Conservation (phyloP, 2,329 filamentous ascomycete genomes). For the Colletotrichum camelliae region DNA sequence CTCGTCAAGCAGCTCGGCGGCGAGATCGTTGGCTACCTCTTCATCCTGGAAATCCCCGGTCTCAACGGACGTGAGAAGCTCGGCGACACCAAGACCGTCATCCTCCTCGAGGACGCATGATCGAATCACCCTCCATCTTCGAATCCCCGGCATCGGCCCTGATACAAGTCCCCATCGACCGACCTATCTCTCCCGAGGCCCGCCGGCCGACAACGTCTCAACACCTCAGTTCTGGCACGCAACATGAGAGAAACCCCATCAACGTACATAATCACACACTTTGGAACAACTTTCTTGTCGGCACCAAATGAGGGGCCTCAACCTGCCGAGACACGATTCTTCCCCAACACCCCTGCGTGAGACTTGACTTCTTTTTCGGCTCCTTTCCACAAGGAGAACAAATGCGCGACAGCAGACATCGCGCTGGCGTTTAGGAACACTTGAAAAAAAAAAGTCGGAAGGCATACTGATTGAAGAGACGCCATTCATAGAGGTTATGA, state of each 20-base stretch:
- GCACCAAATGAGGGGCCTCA: not conserved
- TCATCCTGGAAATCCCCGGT: slow-evolving; percentile 94
- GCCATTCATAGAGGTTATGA: slow-evolving; percentile 1
- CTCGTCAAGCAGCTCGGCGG: slow-evolving; percentile 88
- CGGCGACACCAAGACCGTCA: slow-evolving; percentile 76
- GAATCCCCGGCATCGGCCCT: not conserved
- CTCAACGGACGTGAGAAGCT: slow-evolving; percentile 93
- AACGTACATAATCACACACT: not conserved
- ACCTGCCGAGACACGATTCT: not conserved
- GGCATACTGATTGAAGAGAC: slow-evolving; percentile 11
- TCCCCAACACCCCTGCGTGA: not conserved
- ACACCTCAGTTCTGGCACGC: not conserved
- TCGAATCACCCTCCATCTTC: not conserved
- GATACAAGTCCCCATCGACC: not conserved
- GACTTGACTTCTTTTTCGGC: not conserved
- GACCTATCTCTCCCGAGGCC: not conserved
- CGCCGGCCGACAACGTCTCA: not conserved
- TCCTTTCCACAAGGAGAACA: not conserved
- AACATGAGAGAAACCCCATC: not conserved
- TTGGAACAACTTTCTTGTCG: not conserved
- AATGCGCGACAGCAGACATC: not conserved
- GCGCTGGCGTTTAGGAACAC: slow-evolving; percentile 16
- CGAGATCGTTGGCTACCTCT: slow-evolving; percentile 85
- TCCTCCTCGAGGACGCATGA: slow-evolving; percentile 70
- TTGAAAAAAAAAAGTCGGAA: not conserved